phyloP scores from a whole-genome alignment of 306 rosid species.

The Rosa rugosa region DNA sequence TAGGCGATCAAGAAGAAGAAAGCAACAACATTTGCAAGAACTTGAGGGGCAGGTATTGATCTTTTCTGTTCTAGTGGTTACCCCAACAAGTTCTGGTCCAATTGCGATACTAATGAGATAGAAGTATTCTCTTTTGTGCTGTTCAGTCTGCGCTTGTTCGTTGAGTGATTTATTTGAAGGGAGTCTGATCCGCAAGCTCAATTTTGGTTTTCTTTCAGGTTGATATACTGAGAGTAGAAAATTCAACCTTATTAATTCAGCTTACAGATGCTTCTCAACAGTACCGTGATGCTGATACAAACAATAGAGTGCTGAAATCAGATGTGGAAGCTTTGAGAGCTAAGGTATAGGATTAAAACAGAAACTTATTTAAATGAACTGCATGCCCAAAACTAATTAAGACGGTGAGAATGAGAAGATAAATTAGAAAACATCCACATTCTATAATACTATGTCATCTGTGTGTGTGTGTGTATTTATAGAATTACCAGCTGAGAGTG shows the following conservation, averaged over 20 bases:
- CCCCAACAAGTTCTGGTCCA: neutral
- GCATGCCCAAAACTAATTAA: neutral
- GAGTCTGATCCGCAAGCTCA: neutral
- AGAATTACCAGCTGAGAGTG: neutral
- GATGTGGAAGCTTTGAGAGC: slow-evolving; percentile 94
- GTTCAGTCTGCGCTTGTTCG: neutral
- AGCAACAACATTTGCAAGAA: slow-evolving; percentile 64
- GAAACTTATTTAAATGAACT: neutral
- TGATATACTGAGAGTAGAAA: slow-evolving; percentile 62
- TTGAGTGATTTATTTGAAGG: neutral
- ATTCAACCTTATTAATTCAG: slow-evolving; percentile 56
- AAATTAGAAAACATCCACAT: neutral
- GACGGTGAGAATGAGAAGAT: neutral
- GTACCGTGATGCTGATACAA: slow-evolving; percentile 66
- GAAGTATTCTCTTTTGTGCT: neutral
- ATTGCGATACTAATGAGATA: neutral
- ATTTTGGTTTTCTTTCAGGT: slow-evolving; percentile 41
- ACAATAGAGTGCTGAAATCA: slow-evolving; percentile 78
- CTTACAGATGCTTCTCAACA: slow-evolving; percentile 64
- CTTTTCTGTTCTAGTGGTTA: neutral
- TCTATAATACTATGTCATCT: neutral
- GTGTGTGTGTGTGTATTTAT: neutral
- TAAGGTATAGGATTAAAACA: slow-evolving; percentile 46
- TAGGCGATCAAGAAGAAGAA: slow-evolving; percentile 79
- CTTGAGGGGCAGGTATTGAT: slow-evolving; percentile 72